phyloP scores from a whole-genome alignment of 805 yeast genomes.

The Cyberlindnera subsufficiens region DNA sequence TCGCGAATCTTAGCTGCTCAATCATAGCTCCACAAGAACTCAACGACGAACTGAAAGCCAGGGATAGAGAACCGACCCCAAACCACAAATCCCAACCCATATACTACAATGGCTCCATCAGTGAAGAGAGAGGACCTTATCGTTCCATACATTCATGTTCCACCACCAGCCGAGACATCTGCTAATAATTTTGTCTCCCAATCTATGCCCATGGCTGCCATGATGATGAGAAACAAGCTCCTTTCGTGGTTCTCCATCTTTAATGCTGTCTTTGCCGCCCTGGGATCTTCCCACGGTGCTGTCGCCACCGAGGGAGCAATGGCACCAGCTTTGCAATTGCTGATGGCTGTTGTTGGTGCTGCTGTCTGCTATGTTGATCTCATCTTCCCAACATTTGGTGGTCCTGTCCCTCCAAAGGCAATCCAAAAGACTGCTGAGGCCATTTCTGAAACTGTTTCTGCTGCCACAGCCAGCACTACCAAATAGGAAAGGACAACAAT shows the following conservation, averaged over 20 bases:
- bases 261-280: conserved; percentile 32
- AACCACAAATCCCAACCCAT: not conserved
- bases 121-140: conserved; percentile 32
- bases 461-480: conserved; percentile 13
- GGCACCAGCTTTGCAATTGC: conserved; percentile 27
- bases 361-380: conserved; percentile 46
- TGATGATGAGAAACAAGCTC: conserved; percentile 50
- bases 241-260: conserved; percentile 51
- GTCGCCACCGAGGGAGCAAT: conserved; percentile 29
- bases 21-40: too few relatives aligned
- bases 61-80: not conserved
- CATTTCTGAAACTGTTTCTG: conserved; percentile 15
- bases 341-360: conserved; percentile 37
- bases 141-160: conserved; percentile 38
- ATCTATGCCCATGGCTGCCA: conserved; percentile 63
- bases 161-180: conserved; percentile 43
- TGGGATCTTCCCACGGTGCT: conserved; percentile 22
- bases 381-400: conserved; percentile 24
- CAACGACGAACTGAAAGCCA: too few relatives aligned
- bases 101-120: conserved; percentile 21
- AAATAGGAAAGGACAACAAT: not conserved
- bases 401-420: conserved; percentile 24
- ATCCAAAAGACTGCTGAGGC: conserved; percentile 18
- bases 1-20: not conserved
- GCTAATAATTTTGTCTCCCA: conserved; percentile 41